Base-by-base conservation (phyloP, 345 rosid species). In the Brassica carinata region DNA sequence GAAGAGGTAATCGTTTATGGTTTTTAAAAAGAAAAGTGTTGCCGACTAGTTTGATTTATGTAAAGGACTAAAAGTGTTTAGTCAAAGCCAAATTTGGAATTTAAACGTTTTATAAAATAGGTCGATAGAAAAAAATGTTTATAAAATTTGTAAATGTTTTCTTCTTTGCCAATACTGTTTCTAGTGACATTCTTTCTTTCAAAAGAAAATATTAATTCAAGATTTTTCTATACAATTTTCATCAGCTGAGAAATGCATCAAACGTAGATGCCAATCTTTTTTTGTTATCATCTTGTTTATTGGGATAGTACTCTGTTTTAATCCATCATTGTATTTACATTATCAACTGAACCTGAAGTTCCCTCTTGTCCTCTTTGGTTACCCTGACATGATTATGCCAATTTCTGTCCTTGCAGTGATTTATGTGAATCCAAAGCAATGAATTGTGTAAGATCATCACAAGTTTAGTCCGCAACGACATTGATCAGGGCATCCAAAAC, bases 391-490 rank as follows among this genome's bases (percentile, higher is more conserved):
- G 31, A 33, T 57, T 6, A 53, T 55, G 31, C 17, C 2, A 9
- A 9, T 71, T 30, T 31, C 1, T 71, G 17, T 57, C 2, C 31
- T 34, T 72, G 55, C 34, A 26, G 91, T 92, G 62, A 91, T 89
- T 77, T 90, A 91, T 77, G 88, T 88, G 75, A 92, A 92, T 73
- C 91, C 92, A 23, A 23, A 23, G 26, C 26, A 23, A 23, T 23
- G 26, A 23, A 23, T 23, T 23, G 26, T 23, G 26, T 23, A 23
- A 23, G 26, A 23, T 23, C 26, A 23, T 23, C 26, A 23, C 26
- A 23, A 72, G 87, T 92, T 29, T 88, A 92, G 94, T 84, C 89
- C 18, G 92, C 97, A 5, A 85, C 86, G 55, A 92, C 90, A 77
- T 75, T 89, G 90, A 85, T 90, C 40, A 88, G 85, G 85, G 82